Percentiles rank a stretch among this genome's conserved stretches.
Conservation (phyloP, 192 early-diverging fungal species). For the Helicostylum pulchrum region DNA sequence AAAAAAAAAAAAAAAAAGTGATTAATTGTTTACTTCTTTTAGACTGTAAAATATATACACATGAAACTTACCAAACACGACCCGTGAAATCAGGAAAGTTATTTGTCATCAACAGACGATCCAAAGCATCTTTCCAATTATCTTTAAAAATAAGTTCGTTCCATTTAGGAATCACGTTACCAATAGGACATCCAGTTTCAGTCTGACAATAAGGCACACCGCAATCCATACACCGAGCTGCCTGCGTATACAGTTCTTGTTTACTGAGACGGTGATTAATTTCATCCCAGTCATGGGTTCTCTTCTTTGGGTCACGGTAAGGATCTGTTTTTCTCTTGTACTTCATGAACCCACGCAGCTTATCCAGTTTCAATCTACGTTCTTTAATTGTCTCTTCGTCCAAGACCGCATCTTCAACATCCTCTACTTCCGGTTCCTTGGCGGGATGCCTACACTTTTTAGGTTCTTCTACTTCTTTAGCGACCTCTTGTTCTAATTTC, state of each 20-base stretch:
- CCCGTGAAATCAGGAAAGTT: slow-evolving; percentile 99
- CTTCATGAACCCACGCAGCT: slow-evolving; percentile 92
- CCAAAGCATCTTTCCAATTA: slow-evolving; percentile 94
- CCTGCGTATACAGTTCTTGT: slow-evolving; percentile 84
- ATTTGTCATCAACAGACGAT: slow-evolving; percentile 93
- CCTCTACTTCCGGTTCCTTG: slow-evolving; percentile 65
- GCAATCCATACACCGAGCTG: slow-evolving; percentile 97
- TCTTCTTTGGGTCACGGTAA: slow-evolving; percentile 82
- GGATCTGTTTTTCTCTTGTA: slow-evolving; percentile 86
- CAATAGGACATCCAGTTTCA: slow-evolving; percentile 95
- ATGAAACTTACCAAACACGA: slow-evolving; percentile 67
- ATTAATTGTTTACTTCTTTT: neutral
- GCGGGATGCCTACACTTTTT: slow-evolving; percentile 11
- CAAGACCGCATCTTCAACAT: slow-evolving; percentile 86
- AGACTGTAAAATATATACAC: neutral
- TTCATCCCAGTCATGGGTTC: slow-evolving; percentile 91
- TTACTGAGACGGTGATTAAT: slow-evolving; percentile 85
- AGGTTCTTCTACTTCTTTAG: slow-evolving; percentile 27
- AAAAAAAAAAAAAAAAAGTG: neutral
- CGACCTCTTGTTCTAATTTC: slow-evolving; percentile 40
- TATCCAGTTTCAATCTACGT: slow-evolving; percentile 78
- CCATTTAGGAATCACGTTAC: slow-evolving; percentile 99
- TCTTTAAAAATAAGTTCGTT: slow-evolving; percentile 95
- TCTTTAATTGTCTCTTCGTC: slow-evolving; percentile 74
- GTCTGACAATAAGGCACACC: slow-evolving; percentile 99